Evolutionary conservation across 768 basidiomycete genomes (phyloP), one percentile per base, ranked within the genome.

Genomic region (Termitomyces sp.): DNA sequence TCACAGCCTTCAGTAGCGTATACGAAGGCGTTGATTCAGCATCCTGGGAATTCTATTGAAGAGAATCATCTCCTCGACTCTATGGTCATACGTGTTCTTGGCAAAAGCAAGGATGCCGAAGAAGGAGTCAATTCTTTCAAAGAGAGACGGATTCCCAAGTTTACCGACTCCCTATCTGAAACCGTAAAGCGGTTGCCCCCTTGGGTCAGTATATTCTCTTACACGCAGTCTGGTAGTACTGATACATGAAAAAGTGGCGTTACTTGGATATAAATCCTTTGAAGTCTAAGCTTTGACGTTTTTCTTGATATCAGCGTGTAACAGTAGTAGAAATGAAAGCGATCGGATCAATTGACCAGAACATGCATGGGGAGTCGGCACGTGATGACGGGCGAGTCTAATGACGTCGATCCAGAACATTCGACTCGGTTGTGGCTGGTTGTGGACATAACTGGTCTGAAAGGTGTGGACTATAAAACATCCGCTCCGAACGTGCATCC

Each of bases 51-150:
- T 54, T 76, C 71, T 7, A 68, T 75, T 40, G 82, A 85, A 63
- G 80, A 80, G 62, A 81, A 79, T 54, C 81, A 84, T 55, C 60
- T 83, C 3, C 62, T 77, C 17, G 82, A 84, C 59, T 83, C 83
- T 10, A 67, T 75, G 15, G 76, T 72, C 5, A 75, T 84, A 23
- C 68, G 73, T 26, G 61, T 76, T 23, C 60, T 78, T 0, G 78
- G 67, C 0, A 63, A 58, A 19, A 69, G 72, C 5, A 61, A 60
- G 9, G 83, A 83, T 58, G 77, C 73, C 0, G 66, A 64, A 14
- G 82, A 83, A 57, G 82, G 82, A 3, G 73, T 73, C 7, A 60
- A 58, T 8, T 71, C 82, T 0, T 85, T 84, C 68, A 77, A 66
- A 56, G 76, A 83, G 60, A 73, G 71, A 57, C 68, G 83, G 12